Base-by-base conservation (phyloP, 1,284 basidiomycete species). In the Gastroboletus turbinatus region DNA sequence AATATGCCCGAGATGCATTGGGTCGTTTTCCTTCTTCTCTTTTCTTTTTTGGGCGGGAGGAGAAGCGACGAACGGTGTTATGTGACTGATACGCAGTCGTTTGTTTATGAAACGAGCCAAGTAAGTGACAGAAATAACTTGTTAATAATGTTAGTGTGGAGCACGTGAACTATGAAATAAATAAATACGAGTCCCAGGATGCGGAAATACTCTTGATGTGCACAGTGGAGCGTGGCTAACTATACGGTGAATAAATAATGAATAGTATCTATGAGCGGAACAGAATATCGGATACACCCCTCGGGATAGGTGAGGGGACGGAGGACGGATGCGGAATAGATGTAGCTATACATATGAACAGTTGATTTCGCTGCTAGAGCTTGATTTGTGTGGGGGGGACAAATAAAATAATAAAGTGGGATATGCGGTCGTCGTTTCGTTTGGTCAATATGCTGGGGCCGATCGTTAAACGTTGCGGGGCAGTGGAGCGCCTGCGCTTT, bases 241-340 rank as follows among this genome's bases (percentile, higher is more conserved):
- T 59, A 60, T 57, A 60, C 46, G 54, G 44, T 57, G 44, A 43
- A 67, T 67, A 67, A 67, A 64, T 67, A 42, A 45, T 5, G 35
- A 36, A 50, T 19, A 53, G 10, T 29, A 21, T 35, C 42, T 35
- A 59, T 29, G 38, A 30, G 21, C 47, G 32, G 29, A 53, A 43
- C 25, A 16, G 35, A 30, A 21, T 59, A 58, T 49, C 50, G 45
- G 55, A 59, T 68, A 60, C 62, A 68, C 11, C 36, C 19, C 30
- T 23, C 23, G 4, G 14, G 23, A 3, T 40, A 23, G 21, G 16
- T 8, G 29, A 29, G 27, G 30, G 19, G 4, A 6, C 16, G 3
- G 44, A 5, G 29, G 8, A 32, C 19, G 30, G 16, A 17, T 55
- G 56, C 29, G 51, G 43, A 52, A 55, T 30, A 43, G 6, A 10